A percentile compares a stretch with the other conserved stretches of the same genome.
These are phyloP conservation scores for Zymoseptoria ardabiliae DNA, from an alignment of 2,329 filamentous ascomycete species.

Conservation along the genomic window DNA sequence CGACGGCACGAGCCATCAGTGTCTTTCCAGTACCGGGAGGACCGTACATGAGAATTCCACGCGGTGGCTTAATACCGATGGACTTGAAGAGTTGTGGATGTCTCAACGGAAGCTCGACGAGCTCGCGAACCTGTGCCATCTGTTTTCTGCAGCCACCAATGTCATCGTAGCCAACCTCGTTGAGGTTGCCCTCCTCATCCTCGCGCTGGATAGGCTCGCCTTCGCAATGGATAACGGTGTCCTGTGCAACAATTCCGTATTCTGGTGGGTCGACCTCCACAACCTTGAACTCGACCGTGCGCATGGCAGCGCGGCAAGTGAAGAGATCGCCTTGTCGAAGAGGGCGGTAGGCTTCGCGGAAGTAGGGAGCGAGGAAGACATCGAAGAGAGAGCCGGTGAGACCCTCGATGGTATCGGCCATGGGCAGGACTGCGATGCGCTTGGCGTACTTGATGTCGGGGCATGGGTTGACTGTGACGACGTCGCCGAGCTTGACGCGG, in stretches of 20 bases:
- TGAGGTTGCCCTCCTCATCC: conserved; percentile 97
- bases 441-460: conserved; percentile 99
- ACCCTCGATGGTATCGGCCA: conserved; percentile 96
- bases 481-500: conserved; percentile 95
- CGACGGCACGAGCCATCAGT: conserved; percentile 94
- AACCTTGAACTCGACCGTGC: conserved; percentile 99
- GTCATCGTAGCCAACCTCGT: conserved; percentile 98
- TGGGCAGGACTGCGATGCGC: conserved; percentile 95
- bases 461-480: conserved; percentile 94
- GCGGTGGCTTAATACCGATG: conserved; percentile 98
- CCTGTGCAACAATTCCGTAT: conserved; percentile 97
- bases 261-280: conserved; percentile 97
- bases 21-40: conserved; percentile 99
- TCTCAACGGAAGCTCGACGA: conserved; percentile 92
- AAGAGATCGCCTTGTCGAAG: conserved; percentile 97
- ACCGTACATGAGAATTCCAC: conserved; percentile 88
- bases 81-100: conserved; percentile 99
- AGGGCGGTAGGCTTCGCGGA: conserved; percentile 96
- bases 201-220: conserved; percentile 95
- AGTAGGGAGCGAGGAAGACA: conserved; percentile 98
- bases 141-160: conserved; percentile 99
- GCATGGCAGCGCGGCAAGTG: conserved; percentile 95
- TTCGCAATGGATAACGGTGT: conserved; percentile 98
- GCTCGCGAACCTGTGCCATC: conserved; percentile 98
- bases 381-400: conserved; percentile 97